phyloP scores from a whole-genome alignment of 2,329 filamentous ascomycete genomes.

The Verticillium longisporum region DNA sequence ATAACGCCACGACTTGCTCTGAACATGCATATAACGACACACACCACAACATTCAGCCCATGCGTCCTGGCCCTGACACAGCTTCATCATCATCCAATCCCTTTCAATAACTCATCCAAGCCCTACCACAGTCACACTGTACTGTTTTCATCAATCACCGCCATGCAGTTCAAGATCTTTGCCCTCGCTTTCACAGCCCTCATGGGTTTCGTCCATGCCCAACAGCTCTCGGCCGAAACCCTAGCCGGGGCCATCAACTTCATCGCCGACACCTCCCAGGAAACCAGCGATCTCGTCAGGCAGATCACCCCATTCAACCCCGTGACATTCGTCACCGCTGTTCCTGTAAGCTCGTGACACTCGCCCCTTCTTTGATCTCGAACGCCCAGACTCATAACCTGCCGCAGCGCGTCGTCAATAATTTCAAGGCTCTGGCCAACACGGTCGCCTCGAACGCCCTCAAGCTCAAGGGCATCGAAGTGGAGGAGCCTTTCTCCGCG shows the following conservation, averaged over 20 bases:
- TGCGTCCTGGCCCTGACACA: neutral
- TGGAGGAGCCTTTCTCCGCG: constrained; percentile 1
- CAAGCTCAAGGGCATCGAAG: neutral
- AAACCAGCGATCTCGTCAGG: constrained; percentile 5
- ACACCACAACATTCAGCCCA: too few species aligned
- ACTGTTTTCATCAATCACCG: neutral
- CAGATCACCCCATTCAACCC: constrained; percentile 1
- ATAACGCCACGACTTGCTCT: too few species aligned
- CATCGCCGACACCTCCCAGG: constrained; percentile 7
- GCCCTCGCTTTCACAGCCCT: constrained; percentile 11
- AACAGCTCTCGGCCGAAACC: constrained; percentile 4
- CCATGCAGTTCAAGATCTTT: constrained; percentile 14
- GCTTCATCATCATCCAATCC: neutral
- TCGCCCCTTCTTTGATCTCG: neutral
- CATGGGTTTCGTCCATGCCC: constrained; percentile 5
- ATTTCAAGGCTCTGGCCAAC: constrained; percentile 4
- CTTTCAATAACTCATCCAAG: neutral
- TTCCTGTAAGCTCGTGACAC: constrained; percentile 1
- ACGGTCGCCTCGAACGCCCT: neutral
- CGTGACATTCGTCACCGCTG: neutral
- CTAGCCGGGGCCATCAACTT: constrained; percentile 7
- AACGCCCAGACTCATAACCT: neutral
- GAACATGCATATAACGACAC: too few species aligned
- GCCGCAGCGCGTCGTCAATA: neutral
- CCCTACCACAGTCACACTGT: neutral